Conservation (phyloP, 352 stramenopile species). For the Globisporangium solare region DNA sequence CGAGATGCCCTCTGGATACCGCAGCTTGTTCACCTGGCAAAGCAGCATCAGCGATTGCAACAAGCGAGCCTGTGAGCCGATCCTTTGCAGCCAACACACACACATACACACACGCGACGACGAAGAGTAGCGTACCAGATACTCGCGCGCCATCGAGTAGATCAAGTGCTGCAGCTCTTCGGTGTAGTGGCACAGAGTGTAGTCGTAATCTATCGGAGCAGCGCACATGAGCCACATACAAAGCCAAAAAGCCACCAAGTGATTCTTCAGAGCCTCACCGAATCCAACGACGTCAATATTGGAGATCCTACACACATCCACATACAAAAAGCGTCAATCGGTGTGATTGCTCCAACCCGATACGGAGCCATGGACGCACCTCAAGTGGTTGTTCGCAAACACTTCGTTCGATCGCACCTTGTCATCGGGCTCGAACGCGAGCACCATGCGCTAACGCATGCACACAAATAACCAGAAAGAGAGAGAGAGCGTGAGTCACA, state of each 20-base stretch:
- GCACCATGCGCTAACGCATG: slow-evolving; percentile 26
- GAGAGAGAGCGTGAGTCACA: no score
- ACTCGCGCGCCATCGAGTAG: slow-evolving; percentile 88
- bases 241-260: background rate
- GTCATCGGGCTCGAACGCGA: slow-evolving; percentile 36
- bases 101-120: no score
- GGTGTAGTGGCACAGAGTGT: slow-evolving; percentile 92
- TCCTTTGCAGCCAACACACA: no score
- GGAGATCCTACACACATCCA: slow-evolving; percentile 25
- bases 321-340: background rate
- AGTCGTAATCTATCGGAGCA: slow-evolving; percentile 87
- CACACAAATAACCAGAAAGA: background rate
- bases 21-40: slow-evolving; percentile 48
- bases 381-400: slow-evolving; percentile 72
- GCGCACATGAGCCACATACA: slow-evolving; percentile 1
- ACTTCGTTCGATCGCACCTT: slow-evolving; percentile 49
- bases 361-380: slow-evolving; percentile 14
- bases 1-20: slow-evolving; percentile 86
- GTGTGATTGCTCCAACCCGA: background rate
- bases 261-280: slow-evolving; percentile 19
- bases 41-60: background rate
- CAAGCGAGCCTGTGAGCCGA: background rate
- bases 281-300: slow-evolving; percentile 75
- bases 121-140: slow-evolving; percentile 56
- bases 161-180: slow-evolving; percentile 90